phyloP scores from a whole-genome alignment of 2,329 filamentous ascomycete species.

The Venturia oleaginea region DNA sequence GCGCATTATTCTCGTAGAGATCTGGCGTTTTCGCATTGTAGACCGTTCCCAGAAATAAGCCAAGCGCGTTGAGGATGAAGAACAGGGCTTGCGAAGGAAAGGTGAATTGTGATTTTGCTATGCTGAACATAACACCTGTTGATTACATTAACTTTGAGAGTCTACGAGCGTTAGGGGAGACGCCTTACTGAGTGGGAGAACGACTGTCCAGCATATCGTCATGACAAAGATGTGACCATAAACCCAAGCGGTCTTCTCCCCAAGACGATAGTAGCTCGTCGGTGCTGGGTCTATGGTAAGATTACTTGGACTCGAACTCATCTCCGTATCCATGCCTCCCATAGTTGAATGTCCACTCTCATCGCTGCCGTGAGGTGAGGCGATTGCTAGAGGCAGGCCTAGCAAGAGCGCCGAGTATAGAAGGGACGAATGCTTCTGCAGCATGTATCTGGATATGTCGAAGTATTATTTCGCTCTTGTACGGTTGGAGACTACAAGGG shows the following conservation, averaged over 20 bases:
- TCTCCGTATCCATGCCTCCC: constrained; percentile 5
- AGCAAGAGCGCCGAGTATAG: constrained; percentile 4
- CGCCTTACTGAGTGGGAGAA: constrained; percentile 61
- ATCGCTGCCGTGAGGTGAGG: constrained; percentile 10
- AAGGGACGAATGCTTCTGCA: background rate
- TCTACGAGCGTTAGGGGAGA: constrained; percentile 17
- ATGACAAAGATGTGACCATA: constrained; percentile 64
- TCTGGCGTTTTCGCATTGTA: constrained; percentile 80
- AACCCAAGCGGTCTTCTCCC: constrained; percentile 47
- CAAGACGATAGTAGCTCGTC: constrained; percentile 49
- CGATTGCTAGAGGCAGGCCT: constrained; percentile 4
- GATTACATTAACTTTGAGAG: constrained; percentile 18
- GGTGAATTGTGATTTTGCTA: constrained; percentile 67
- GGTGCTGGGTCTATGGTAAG: background rate
- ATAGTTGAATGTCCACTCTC: background rate
- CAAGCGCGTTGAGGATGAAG: constrained; percentile 33
- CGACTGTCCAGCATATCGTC: constrained; percentile 61
- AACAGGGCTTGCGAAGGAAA: constrained; percentile 56
- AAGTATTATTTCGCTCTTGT: background rate
- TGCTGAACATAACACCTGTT: constrained; percentile 74
- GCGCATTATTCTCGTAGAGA: constrained; percentile 78
- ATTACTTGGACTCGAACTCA: background rate
- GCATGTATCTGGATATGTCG: constrained; percentile 8
- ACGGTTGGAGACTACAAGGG: background rate
- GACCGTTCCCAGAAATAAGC: constrained; percentile 31